Percentiles rank a stretch among this genome's conserved stretches.
These are phyloP conservation scores for Stephanodiscus minutulus DNA, from an alignment of 108 stramenopile genomes.

Conservation along the genomic window DNA sequence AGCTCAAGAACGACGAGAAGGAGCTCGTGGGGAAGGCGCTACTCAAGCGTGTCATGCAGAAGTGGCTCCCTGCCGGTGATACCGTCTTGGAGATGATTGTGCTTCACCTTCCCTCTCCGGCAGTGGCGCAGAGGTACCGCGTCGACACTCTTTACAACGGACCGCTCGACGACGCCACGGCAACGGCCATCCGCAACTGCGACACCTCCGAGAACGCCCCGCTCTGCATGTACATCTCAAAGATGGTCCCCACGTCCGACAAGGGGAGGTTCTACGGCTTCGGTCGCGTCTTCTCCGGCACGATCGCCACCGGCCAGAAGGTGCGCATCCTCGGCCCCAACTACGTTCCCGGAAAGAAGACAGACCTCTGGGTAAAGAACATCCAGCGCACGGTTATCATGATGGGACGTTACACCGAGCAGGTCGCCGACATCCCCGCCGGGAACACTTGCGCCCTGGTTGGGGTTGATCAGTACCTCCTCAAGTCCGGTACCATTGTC, in stretches of 20 bases:
- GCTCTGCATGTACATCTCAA: constrained; percentile 99
- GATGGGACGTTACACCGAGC: constrained; percentile 99
- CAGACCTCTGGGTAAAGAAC: constrained; percentile 99
- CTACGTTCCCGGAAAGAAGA: constrained; percentile 99
- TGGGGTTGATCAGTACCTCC: constrained; percentile 99
- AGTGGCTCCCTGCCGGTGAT: constrained; percentile 99
- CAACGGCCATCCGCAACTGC: constrained; percentile 97
- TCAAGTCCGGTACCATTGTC: constrained; percentile 99
- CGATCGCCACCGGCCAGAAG: constrained; percentile 98
- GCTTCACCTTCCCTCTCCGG: constrained; percentile 98
- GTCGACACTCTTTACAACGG: constrained; percentile 98
- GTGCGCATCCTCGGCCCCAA: constrained; percentile 99
- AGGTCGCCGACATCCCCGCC: constrained; percentile 98
- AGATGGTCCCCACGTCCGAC: constrained; percentile 99
- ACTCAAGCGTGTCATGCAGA: constrained; percentile 99
- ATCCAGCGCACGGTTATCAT: constrained; percentile 99
- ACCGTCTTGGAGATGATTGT: constrained; percentile 99
- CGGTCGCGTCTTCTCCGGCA: constrained; percentile 99
- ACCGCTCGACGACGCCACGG: constrained; percentile 97
- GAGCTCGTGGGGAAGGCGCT: constrained; percentile 97
- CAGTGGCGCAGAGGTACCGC: constrained; percentile 96
- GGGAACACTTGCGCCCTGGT: constrained; percentile 99
- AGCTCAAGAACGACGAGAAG: constrained; percentile 95
- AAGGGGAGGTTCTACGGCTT: constrained; percentile 99
- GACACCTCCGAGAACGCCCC: constrained; percentile 95